Conservation (phyloP, 192 early-diverging fungal genomes). For the Coemansia sp. region DNA sequence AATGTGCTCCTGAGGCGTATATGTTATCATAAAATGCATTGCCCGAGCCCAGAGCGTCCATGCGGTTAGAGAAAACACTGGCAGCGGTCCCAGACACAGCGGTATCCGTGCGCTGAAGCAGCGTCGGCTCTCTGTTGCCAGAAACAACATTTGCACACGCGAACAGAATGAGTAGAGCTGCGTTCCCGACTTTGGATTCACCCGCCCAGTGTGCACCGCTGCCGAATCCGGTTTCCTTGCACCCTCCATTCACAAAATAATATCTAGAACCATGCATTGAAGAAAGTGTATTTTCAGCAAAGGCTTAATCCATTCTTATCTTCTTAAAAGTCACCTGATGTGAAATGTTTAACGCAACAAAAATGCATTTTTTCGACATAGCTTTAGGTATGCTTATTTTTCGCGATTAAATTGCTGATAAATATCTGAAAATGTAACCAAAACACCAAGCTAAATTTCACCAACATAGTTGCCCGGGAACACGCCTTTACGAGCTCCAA, state of each 20-base stretch:
- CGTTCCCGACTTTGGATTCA: conserved; percentile 14
- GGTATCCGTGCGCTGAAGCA: conserved; percentile 35
- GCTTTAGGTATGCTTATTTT: too few relatives aligned
- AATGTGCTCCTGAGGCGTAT: conserved; percentile 36
- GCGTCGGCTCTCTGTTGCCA: conserved; percentile 40
- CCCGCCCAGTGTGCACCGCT: conserved; percentile 19
- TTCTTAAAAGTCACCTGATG: not conserved
- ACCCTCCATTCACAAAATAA: not conserved
- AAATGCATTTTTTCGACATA: too few relatives aligned
- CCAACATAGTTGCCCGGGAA: conserved; percentile 67
- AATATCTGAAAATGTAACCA: too few relatives aligned
- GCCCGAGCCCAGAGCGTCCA: conserved; percentile 41
- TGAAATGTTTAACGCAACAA: too few relatives aligned
- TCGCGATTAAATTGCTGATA: too few relatives aligned
- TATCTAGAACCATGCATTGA: not conserved
- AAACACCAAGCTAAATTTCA: not conserved
- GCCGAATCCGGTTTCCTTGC: not conserved
- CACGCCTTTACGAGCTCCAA: conserved; percentile 62
- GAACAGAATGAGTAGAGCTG: conserved; percentile 32
- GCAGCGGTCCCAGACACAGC: conserved; percentile 19
- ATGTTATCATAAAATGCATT: conserved; percentile 39
- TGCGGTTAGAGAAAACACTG: conserved; percentile 34
- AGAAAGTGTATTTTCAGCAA: not conserved
- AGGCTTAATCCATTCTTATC: not conserved
- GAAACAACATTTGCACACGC: conserved; percentile 42